Base-by-base conservation (phyloP, 108 stramenopile species). In the Aureococcus anophagefferens region DNA sequence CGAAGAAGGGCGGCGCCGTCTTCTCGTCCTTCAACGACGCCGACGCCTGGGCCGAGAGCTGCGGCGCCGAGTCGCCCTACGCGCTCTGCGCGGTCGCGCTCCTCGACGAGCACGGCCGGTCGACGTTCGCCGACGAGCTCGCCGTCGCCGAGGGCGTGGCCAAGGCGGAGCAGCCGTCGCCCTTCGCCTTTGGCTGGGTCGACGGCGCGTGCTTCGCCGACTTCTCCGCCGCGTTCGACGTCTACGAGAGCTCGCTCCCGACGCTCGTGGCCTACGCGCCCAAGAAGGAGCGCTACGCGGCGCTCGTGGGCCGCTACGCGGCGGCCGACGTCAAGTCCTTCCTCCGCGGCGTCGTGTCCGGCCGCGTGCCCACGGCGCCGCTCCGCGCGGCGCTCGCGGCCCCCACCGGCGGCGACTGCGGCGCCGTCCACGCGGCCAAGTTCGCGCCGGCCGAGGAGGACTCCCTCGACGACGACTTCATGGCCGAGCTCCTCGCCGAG, bases 181-280 rank as follows among this genome's bases (percentile, higher is more conserved):
- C 25, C 51, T 59, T 59, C 51, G 51, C 51, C 51, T 59, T 59
- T 28, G 51, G 51, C 51, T 59, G 51, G 51, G 51, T 59, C 51
- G 51, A 59, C 51, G 51, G 51, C 51, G 51, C 51, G 21, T 59
- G 51, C 51, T 11, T 9, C 51, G 21, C 21, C 21, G 51, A 59
- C 21, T 25, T 59, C 51, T 3, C 51, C 21, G 51, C 21, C 3
- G 17, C 51, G 21, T 59, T 59, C 25, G 51, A 59, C 51, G 51
- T 59, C 51, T 18, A 16, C 51, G 51, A 59, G 17, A 25, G 7
- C 21, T 25, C 17, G 51, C 14, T 59, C 21, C 51, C 51, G 25
- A 59, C 51, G 7, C 21, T 59, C 51, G 25, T 59, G 0, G 51
- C 51, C 51, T 59, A 25, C 25, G 51, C 51, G 21, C 51, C 51